phyloP scores from a whole-genome alignment of 116 monocot species.

The Posidonia oceanica region DNA sequence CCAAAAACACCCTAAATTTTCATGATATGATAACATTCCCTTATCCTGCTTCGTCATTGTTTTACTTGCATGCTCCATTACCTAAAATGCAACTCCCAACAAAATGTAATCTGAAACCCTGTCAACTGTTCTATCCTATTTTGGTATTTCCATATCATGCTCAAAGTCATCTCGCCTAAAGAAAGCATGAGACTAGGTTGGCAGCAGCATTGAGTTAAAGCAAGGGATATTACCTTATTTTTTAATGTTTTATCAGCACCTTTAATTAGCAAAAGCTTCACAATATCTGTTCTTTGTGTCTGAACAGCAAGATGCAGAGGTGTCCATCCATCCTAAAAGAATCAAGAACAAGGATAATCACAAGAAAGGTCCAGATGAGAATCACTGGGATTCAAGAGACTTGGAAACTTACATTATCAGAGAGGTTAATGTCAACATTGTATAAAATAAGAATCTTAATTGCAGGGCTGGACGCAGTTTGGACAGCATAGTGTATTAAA shows the following conservation, averaged over 20 bases:
- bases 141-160: too few relatives aligned
- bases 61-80: too few relatives aligned
- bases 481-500: constrained; percentile 91
- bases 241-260: constrained; percentile 70
- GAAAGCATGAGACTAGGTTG: too few relatives aligned
- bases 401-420: constrained; percentile 81
- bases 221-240: constrained; percentile 81
- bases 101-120: too few relatives aligned
- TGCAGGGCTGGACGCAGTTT: constrained; percentile 59
- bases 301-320: constrained; percentile 98
- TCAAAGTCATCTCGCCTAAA: too few relatives aligned
- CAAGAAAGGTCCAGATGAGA: neutral
- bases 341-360: neutral
- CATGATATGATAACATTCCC: too few relatives aligned
- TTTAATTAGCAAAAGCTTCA: constrained; percentile 82
- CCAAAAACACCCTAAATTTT: too few relatives aligned
- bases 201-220: too few relatives aligned
- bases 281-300: constrained; percentile 73
- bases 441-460: constrained; percentile 88
- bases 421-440: constrained; percentile 79
- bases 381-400: neutral
- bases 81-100: too few relatives aligned
- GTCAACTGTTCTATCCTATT: too few relatives aligned
- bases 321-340: constrained; percentile 91
- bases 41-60: too few relatives aligned